Percentiles rank a stretch among this genome's conserved stretches.
phyloP scores from a whole-genome alignment of 257 asterid genomes.

The Gentiana dahurica region DNA sequence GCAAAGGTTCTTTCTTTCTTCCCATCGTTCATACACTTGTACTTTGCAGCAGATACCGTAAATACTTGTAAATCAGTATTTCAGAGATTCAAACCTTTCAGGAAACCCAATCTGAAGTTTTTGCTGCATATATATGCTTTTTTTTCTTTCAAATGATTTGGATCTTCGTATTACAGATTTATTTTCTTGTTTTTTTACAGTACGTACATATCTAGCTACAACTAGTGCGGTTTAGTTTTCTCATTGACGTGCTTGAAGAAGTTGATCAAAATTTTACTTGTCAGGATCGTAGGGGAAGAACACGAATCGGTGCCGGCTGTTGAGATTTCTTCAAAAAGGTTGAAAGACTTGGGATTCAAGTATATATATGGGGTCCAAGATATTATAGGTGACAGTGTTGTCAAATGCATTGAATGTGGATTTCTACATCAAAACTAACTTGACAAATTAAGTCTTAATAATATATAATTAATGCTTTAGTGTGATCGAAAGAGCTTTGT shows the following conservation, averaged over 20 bases:
- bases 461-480: too few species aligned
- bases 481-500: too few species aligned
- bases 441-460: too few species aligned
- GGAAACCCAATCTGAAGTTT: too few species aligned
- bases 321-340: conserved; percentile 58
- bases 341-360: conserved; percentile 54
- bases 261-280: background rate
- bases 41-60: too few species aligned
- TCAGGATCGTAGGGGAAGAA: conserved; percentile 22
- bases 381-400: conserved; percentile 39
- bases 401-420: conserved; percentile 31
- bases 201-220: too few species aligned
- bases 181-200: too few species aligned
- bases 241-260: background rate
- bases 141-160: background rate
- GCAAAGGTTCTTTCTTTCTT: conserved; percentile 30
- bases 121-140: too few species aligned
- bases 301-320: conserved; percentile 25
- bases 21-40: too few species aligned
- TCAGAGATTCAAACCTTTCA: too few species aligned
- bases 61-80: too few species aligned
- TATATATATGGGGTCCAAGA: conserved; percentile 43
- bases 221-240: background rate
- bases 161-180: too few species aligned
- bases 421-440: conserved; percentile 18